Evolutionary conservation across 208 protist genomes (phyloP), one percentile per base, ranked within the genome.

Genomic region (Crithidia fasciculata): DNA sequence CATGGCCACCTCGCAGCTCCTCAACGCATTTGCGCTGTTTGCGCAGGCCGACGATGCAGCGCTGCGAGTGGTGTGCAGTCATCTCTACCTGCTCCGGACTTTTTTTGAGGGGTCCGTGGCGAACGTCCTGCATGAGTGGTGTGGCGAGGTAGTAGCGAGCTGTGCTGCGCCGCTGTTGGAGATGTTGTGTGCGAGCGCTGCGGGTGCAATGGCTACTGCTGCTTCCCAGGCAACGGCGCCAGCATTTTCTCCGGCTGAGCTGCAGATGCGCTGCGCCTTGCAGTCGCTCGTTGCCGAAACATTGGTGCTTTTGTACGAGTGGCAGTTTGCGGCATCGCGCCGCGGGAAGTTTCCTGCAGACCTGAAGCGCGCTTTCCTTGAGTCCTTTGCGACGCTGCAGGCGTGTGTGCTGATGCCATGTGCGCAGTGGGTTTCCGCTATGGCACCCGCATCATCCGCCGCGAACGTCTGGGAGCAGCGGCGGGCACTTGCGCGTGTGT

Each of bases 71-170:
- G 43, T 73, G 12, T 69, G 18, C 67, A 65, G 59, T 37, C 52
- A 79, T 36, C 52, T 73, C 50, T 69, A 28, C 50, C 43, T 79
- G 58, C 28, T 79, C 19, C 74, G 56, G 12, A 64, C 60, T 0
- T 50, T 79, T 13, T 79, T 73, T 37, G 74, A 79, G 19, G 74
- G 52, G 44, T 60, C 74, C 36, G 44, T 79, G 0, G 18, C 57
- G 28, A 45, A 69, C 5, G 67, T 40, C 44, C 41, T 64, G 53
- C 53, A 73, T 1, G 60, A 4, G 55, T 79, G 66, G 67, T 72
- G 66, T 40, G 50, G 43, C 7, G 67, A 72, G 53, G 52, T 79
- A 3, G 18, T 79, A 52, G 49, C 65, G 59, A 69, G 67, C 40
- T 73, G 74, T 44, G 67, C 39, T 0, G 39, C 74, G 6, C 67